phyloP scores from a whole-genome alignment of 805 yeast species.

The Starmerella tilneyi region DNA sequence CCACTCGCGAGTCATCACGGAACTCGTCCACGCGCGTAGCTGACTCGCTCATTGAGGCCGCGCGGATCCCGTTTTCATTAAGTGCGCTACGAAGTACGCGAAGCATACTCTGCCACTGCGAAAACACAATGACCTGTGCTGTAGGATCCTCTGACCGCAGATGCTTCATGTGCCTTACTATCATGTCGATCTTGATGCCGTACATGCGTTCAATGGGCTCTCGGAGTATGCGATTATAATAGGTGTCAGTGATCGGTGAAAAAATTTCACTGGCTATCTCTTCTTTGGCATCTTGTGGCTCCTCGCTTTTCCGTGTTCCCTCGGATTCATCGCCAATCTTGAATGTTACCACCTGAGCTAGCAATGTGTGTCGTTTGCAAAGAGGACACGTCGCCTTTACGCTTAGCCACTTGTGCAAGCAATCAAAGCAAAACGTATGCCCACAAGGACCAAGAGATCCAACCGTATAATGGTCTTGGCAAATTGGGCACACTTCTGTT shows the following conservation, averaged over 20 bases:
- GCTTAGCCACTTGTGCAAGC: constrained; percentile 65
- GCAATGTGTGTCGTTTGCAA: constrained; percentile 44
- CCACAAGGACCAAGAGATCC: constrained; percentile 89
- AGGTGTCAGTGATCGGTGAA: constrained; percentile 22
- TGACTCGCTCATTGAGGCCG: constrained; percentile 43
- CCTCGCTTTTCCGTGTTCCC: not conserved
- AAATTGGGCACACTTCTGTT: constrained; percentile 51
- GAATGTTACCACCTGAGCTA: not conserved
- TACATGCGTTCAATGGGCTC: constrained; percentile 41
- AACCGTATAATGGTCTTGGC: constrained; percentile 54
- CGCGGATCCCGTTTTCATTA: constrained; percentile 44
- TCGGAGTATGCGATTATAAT: constrained; percentile 33
- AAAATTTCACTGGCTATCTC: constrained; percentile 22
- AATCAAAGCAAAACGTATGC: constrained; percentile 76
- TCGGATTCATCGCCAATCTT: constrained; percentile 2
- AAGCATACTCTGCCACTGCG: constrained; percentile 78
- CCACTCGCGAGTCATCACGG: constrained; percentile 48
- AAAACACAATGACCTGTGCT: constrained; percentile 76
- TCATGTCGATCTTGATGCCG: constrained; percentile 81
- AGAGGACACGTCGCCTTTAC: constrained; percentile 60
- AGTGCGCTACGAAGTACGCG: constrained; percentile 58
- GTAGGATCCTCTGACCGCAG: constrained; percentile 46
- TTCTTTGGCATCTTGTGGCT: not conserved
- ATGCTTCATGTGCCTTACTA: constrained; percentile 60
- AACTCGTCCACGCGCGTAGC: constrained; percentile 13